Evolutionary conservation across 257 asterid species (phyloP), one percentile per base, ranked within the genome.

Genomic region (Lantana camara): DNA sequence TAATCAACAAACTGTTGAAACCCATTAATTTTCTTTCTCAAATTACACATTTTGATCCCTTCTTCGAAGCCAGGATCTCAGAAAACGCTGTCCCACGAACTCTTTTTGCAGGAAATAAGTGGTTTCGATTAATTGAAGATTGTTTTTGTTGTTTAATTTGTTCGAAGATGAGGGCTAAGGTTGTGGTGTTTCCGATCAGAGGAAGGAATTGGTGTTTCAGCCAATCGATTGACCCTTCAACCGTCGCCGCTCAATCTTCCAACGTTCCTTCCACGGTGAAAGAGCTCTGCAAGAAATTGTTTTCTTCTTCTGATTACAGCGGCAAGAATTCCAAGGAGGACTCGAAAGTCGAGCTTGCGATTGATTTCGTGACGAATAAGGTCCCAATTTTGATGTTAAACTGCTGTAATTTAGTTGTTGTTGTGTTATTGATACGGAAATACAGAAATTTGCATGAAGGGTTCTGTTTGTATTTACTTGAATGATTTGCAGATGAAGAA

Each of bases 121-220:
- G 60, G 50, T 45, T 35, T 7, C 16, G 14, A 2, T 27, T 27
- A 27, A 1, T 22, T 21, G 40, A 35, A 49, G 52, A 23, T 53
- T 23, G 7, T 9, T 41, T 11, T 5, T 38, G 52, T n/a, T 15
- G 17, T 34, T 5, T 48, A 51, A 46, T 10, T 0, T 15, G 11
- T 65, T 58, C 35, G 12, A 78, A 8, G 55, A 86, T 90, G 99
- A 91, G 88, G 80, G 91, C 90, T 34, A 85, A 86, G 52, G 53
- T 94, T 56, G 86, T 94, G 67, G 93, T 82, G 74, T 90, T 94
- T 62, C 99, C 97, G 23, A 82, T 94, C 67, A 86, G 64, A 70
- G 96, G 99, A 27, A 88, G 95, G 72, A 94, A 83, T 57, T 94
- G 99, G 99, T 90, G 92, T 56, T 94, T 94, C 71, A 82, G 89